phyloP scores from a whole-genome alignment of 257 asterid species.

The Ligustrum vulgare region DNA sequence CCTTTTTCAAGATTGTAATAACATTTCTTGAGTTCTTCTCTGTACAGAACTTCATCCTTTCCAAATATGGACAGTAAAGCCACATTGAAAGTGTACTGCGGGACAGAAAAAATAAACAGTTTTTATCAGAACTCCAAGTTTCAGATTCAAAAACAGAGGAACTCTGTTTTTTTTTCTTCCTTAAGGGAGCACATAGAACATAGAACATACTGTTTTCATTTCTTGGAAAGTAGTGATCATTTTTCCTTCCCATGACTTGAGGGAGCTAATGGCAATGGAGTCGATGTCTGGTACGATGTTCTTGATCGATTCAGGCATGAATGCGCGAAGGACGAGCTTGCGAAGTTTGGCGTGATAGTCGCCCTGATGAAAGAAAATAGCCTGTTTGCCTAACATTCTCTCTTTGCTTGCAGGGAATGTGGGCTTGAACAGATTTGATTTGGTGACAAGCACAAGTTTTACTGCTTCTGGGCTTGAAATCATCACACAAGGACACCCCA shows the following conservation, averaged over 20 bases:
- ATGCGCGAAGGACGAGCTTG: slow-evolving; percentile 67
- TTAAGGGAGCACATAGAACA: background rate
- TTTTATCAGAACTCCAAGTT: background rate
- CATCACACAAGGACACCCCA: slow-evolving; percentile 82
- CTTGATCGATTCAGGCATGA: slow-evolving; percentile 67
- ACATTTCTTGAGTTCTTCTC: slow-evolving; percentile 72
- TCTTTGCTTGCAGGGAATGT: slow-evolving; percentile 84
- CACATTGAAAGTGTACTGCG: slow-evolving; percentile 84
- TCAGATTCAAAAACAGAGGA: slow-evolving; percentile 29
- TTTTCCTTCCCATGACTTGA: slow-evolving; percentile 58
- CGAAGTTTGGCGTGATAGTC: slow-evolving; percentile 67
- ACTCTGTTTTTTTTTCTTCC: slow-evolving; percentile 24
- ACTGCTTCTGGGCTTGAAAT: slow-evolving; percentile 78
- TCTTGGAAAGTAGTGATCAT: slow-evolving; percentile 70
- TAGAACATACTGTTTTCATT: slow-evolving; percentile 66
- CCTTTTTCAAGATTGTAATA: slow-evolving; percentile 73
- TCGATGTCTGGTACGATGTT: slow-evolving; percentile 53
- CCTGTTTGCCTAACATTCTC: slow-evolving; percentile 76
- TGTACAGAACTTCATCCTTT: slow-evolving; percentile 57
- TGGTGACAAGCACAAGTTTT: slow-evolving; percentile 57
- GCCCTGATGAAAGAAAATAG: slow-evolving; percentile 74
- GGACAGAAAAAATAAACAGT: slow-evolving; percentile 12
- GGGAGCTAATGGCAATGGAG: slow-evolving; percentile 37
- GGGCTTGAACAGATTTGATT: slow-evolving; percentile 74
- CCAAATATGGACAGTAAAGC: slow-evolving; percentile 74